Base-by-base conservation (phyloP, 2,329 filamentous ascomycete species). In the Beauveria asiatica region DNA sequence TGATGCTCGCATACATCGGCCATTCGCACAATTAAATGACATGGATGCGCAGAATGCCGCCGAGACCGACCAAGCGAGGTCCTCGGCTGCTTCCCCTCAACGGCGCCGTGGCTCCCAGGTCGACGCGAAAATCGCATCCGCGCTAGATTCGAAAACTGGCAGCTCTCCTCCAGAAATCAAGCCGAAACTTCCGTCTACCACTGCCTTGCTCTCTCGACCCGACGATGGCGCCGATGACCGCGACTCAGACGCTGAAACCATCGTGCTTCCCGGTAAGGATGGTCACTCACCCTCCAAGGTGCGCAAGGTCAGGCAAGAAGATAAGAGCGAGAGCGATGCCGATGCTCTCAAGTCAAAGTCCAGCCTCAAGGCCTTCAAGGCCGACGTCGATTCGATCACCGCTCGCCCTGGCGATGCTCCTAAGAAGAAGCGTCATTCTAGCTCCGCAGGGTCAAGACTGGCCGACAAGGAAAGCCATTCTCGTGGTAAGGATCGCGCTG, bases 201-300 rank as follows among this genome's bases (percentile, higher is more conserved):
- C 72, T 11, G 68, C 68, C 59, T 74, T 70, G 61, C 74, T 75
- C 33, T 49, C 49, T 17, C 23, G 25, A 30, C 59, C 73, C 21
- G 68, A 72, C 56, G 76, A 81, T 60, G 71, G 67, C 59, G 71
- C 70, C 23, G 75, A 75, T 61, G 85, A 86, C 62, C 84, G 80
- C 67, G 84, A 87, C 66, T 89, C 86, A 1, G 86, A 89, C 68
- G 86, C 86, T 53, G 86, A 89, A 73, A 89, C 86, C 16, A 87
- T 89, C 63, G 85, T 89, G 41, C 72, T 88, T 39, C 80, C 84
- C 11, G 83, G 83, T 30, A 87, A 86, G 68, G 82, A 87, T 69
- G 83, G 83, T 44, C 76, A 83, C 67, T 87, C 84, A 25, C 84
- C 83, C 0, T 82, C 83, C 62, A 87, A 87, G 71, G 76, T 77